Conservation (phyloP, 371 early-diverging fungal species). For the Rhizopus arrhizus region DNA sequence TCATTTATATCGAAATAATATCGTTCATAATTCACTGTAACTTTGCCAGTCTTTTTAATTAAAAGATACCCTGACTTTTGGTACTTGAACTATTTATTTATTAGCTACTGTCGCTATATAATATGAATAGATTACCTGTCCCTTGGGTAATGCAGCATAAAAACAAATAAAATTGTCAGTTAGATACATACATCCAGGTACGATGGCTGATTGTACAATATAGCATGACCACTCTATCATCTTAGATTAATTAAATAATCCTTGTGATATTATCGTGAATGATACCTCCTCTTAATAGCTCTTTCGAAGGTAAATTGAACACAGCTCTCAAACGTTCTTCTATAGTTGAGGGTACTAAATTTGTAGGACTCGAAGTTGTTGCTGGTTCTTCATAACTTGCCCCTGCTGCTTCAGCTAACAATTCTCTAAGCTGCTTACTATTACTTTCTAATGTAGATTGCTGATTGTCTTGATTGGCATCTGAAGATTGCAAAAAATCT, state of each 20-base stretch:
- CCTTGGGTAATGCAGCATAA: constrained; percentile 66
- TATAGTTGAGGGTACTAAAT: constrained; percentile 21
- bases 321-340: constrained; percentile 63
- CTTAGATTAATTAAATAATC: background rate
- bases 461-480: constrained; percentile 13
- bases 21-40: constrained; percentile 48
- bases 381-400: constrained; percentile 15
- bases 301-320: constrained; percentile 61
- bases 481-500: constrained; percentile 19
- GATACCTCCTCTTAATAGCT: constrained; percentile 58
- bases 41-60: constrained; percentile 47
- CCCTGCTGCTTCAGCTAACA: constrained; percentile 50
- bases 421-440: constrained; percentile 24
- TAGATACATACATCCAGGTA: constrained; percentile 73
- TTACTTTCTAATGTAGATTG: background rate
- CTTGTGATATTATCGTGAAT: background rate
- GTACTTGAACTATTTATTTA: constrained; percentile 43
- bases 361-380: background rate
- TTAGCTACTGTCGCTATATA: background rate
- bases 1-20: constrained; percentile 75
- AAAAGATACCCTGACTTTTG: constrained; percentile 68
- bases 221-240: constrained; percentile 72
- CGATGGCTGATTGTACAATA: constrained; percentile 68
- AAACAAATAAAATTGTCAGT: constrained; percentile 74
- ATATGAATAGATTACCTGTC: constrained; percentile 35